phyloP scores from a whole-genome alignment of 2,329 filamentous ascomycete species.

The Ophiosphaerella korrae region DNA sequence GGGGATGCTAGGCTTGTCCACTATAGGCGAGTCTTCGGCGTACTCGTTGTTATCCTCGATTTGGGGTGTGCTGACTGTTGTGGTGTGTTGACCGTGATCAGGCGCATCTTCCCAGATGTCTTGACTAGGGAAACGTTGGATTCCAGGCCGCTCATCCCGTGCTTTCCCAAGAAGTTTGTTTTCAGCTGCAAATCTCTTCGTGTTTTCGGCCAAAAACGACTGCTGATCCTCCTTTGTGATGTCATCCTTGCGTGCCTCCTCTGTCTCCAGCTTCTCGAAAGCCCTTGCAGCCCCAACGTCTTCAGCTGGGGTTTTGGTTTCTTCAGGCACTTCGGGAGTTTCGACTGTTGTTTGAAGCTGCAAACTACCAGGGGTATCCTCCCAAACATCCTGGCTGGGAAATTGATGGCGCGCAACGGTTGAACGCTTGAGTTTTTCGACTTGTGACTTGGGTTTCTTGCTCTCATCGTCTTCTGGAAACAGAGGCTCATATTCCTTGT shows the following conservation, averaged over 20 bases:
- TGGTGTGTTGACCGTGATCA: conserved; percentile 78
- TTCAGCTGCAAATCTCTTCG: conserved; percentile 60
- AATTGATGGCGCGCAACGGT: conserved; percentile 67
- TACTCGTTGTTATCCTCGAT: conserved; percentile 54
- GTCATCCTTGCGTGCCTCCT: conserved; percentile 55
- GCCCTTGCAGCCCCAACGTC: conserved; percentile 40
- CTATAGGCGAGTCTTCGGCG: conserved; percentile 38
- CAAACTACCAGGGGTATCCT: conserved; percentile 87
- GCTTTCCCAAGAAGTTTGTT: conserved; percentile 62
- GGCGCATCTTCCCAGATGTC: conserved; percentile 96
- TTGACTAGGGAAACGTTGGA: conserved; percentile 81
- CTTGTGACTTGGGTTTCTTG: conserved; percentile 57
- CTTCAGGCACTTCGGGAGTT: conserved; percentile 70
- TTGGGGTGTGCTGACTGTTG: conserved; percentile 66
- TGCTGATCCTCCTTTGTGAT: conserved; percentile 50
- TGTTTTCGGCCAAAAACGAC: conserved; percentile 52
- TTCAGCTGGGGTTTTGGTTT: conserved; percentile 47
- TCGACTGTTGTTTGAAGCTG: conserved; percentile 80
- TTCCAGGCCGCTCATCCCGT: conserved; percentile 56
- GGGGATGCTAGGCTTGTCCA: conserved; percentile 37
- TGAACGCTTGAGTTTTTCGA: conserved; percentile 61
- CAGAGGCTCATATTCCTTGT: conserved; percentile 92
- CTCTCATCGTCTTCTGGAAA: conserved; percentile 82
- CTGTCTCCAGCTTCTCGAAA: conserved; percentile 56
- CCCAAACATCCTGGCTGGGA: conserved; percentile 95